Conservation (phyloP, 2,329 filamentous ascomycete species). For the Aspergillus transmontanensis region DNA sequence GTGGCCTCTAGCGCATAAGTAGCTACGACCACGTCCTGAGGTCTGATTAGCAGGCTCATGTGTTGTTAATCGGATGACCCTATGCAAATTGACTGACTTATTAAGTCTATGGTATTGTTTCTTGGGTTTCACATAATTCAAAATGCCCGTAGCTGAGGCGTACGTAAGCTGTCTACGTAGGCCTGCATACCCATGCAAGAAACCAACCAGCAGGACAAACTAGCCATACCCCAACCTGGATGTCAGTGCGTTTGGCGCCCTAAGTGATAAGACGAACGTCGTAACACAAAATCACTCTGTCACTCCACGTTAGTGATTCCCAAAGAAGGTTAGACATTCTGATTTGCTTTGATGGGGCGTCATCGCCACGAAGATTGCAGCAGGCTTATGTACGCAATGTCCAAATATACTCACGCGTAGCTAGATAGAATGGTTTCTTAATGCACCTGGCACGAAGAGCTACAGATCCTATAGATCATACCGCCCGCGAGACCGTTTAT, state of each 20-base stretch:
- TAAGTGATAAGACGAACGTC: not conserved
- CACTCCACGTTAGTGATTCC: no score
- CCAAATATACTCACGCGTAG: not conserved
- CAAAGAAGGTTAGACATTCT: not conserved
- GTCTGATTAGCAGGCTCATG: not conserved
- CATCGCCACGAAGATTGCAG: not conserved
- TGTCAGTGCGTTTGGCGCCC: no score
- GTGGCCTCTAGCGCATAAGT: conserved; percentile 30
- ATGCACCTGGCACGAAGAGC: not conserved
- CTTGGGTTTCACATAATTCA: not conserved
- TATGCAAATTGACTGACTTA: not conserved
- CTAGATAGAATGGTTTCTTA: no score
- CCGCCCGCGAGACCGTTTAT: not conserved
- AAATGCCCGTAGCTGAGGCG: not conserved
- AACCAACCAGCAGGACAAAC: not conserved
- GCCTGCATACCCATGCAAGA: not conserved
- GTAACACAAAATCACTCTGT: not conserved
- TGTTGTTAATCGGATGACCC: not conserved
- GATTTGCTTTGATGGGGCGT: not conserved
- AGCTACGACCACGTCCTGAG: not conserved
- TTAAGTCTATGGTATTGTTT: not conserved
- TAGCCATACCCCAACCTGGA: not conserved
- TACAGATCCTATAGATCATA: not conserved
- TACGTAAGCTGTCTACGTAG: not conserved
- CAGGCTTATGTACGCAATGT: not conserved